Evolutionary conservation across 2,329 filamentous ascomycete species (phyloP).

Genomic region (Epichloe elymi): DNA sequence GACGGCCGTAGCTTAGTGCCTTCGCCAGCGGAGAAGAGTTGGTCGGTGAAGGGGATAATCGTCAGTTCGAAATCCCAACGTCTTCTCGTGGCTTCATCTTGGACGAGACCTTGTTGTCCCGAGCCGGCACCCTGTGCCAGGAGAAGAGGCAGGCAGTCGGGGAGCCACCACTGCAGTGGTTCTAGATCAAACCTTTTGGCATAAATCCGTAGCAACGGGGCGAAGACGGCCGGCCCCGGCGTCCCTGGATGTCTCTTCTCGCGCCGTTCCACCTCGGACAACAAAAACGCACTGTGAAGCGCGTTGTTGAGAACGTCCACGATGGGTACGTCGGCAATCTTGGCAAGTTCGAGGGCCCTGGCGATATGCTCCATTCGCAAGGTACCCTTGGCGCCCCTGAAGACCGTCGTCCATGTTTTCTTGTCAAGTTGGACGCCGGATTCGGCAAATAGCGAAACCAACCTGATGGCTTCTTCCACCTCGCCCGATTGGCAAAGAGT

Average conservation of each 20-base stretch:
- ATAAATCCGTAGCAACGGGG: slow-evolving; percentile 36
- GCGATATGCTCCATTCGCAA: slow-evolving; percentile 39
- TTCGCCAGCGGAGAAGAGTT: slow-evolving; percentile 15
- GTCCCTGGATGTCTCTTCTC: slow-evolving; percentile 17
- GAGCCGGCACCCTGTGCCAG: slow-evolving; percentile 13
- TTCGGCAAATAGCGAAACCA: slow-evolving; percentile 21
- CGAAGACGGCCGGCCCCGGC: slow-evolving; percentile 27
- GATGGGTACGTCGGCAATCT: slow-evolving; percentile 34
- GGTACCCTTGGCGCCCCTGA: slow-evolving; percentile 54
- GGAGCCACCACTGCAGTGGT: slow-evolving; percentile 29
- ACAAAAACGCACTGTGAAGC: slow-evolving; percentile 36
- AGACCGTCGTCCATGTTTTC: slow-evolving; percentile 54
- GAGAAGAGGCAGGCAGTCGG: slow-evolving; percentile 21
- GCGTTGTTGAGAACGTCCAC: slow-evolving; percentile 23
- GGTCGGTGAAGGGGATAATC: slow-evolving; percentile 21
- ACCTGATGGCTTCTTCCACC: slow-evolving; percentile 21
- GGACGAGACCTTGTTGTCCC: slow-evolving; percentile 9
- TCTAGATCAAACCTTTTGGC: slow-evolving; percentile 32
- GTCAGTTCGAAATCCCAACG: slow-evolving; percentile 19
- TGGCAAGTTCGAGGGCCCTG: slow-evolving; percentile 23
- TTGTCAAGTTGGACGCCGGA: slow-evolving; percentile 46
- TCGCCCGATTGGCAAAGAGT: slow-evolving; percentile 48
- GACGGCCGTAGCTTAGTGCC: slow-evolving; percentile 21
- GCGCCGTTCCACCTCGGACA: slow-evolving; percentile 27
- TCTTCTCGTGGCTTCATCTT: slow-evolving; percentile 9